These are phyloP conservation scores for Yarrowia osloensis DNA, from an alignment of 805 yeast species.

Conservation along the genomic window DNA sequence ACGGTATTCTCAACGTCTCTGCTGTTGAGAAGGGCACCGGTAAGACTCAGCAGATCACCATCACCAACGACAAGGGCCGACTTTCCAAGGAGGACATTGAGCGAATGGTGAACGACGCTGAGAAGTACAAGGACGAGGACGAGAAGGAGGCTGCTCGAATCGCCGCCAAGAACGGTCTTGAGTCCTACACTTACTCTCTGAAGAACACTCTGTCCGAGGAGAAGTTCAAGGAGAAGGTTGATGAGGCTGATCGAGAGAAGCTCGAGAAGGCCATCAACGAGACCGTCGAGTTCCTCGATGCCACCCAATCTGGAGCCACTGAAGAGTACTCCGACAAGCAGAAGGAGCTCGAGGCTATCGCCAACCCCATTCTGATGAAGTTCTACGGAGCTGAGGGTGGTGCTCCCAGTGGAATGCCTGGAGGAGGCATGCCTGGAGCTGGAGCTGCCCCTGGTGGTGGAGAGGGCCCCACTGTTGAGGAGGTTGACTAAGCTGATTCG, in stretches of 20 bases:
- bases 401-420: neutral
- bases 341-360: conserved; percentile 3
- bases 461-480: conserved; percentile 7
- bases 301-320: neutral
- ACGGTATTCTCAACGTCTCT: neutral
- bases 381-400: neutral
- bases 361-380: conserved; percentile 9
- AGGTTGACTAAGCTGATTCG: neutral
- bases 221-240: conserved; percentile 10
- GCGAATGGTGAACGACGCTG: conserved; percentile 16
- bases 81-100: conserved; percentile 10
- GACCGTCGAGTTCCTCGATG: conserved; percentile 1
- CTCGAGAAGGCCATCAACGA: conserved; percentile 9
- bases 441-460: conserved; percentile 13
- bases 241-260: neutral
- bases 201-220: conserved; percentile 1
- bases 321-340: conserved; percentile 8
- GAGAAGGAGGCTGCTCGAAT: conserved; percentile 16
- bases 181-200: conserved; percentile 1
- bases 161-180: conserved; percentile 4
- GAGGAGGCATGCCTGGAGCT: conserved; percentile 5
- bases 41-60: conserved; percentile 3
- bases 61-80: conserved; percentile 17
- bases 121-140: conserved; percentile 11
- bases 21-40: conserved; percentile 7